phyloP scores from a whole-genome alignment of 2,329 filamentous ascomycete genomes.

The Pyrenochaeta sp. region DNA sequence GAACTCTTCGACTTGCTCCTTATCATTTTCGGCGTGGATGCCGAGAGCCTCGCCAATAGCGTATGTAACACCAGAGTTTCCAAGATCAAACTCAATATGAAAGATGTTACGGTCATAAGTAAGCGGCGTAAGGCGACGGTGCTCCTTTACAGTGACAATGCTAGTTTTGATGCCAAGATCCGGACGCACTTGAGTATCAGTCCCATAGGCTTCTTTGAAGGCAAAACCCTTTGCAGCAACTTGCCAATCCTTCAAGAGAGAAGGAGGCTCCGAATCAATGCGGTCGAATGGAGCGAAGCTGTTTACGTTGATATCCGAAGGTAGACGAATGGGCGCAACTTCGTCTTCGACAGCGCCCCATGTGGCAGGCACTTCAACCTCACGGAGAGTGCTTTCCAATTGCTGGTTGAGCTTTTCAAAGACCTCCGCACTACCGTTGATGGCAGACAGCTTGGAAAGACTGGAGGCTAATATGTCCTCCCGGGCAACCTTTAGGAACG shows the following conservation, averaged over 20 bases:
- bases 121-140: constrained; percentile 85
- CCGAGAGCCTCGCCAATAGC: constrained; percentile 97
- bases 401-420: constrained; percentile 68
- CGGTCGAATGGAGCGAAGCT: constrained; percentile 86
- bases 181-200: constrained; percentile 76
- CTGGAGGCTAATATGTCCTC: constrained; percentile 70
- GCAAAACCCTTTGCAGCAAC: constrained; percentile 83
- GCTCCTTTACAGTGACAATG: constrained; percentile 92
- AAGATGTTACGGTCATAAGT: constrained; percentile 99
- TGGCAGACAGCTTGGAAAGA: constrained; percentile 70
- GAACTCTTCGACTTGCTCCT: constrained; percentile 79
- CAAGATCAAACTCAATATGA: constrained; percentile 98
- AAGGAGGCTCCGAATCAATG: constrained; percentile 72
- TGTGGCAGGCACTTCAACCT: constrained; percentile 77
- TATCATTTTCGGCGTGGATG: constrained; percentile 94
- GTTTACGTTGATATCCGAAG: constrained; percentile 73
- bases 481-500: constrained; percentile 81
- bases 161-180: constrained; percentile 87
- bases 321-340: constrained; percentile 62
- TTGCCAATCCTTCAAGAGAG: constrained; percentile 79
- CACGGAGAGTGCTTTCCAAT: constrained; percentile 73
- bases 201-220: constrained; percentile 94
- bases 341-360: constrained; percentile 78
- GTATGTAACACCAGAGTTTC: constrained; percentile 89
- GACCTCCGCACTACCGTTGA: constrained; percentile 67